A percentile compares a stretch with the other conserved stretches of the same genome.
Conservation (phyloP, 2,329 filamentous ascomycete species). For the Venturia oleaginea region DNA sequence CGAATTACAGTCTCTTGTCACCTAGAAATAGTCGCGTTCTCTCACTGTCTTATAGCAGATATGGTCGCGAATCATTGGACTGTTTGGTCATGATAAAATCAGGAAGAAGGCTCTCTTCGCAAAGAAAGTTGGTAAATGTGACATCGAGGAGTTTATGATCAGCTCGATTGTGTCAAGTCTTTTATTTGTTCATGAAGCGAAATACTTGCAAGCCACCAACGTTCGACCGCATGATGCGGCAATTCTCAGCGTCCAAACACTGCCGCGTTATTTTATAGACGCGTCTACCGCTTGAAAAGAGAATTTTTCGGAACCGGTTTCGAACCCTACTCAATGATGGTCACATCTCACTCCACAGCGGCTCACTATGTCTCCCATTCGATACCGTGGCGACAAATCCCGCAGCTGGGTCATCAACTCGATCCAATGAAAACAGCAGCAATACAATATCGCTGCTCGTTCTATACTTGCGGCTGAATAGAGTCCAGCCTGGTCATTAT, state of each 20-base stretch:
- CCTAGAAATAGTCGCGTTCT: neutral
- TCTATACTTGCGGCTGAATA: neutral
- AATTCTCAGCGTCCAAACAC: neutral
- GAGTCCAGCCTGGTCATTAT: too few species aligned
- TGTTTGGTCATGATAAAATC: neutral
- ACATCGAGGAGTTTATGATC: neutral
- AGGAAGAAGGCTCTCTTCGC: neutral
- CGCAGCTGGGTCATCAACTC: neutral
- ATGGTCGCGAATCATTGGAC: neutral
- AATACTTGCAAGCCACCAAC: neutral
- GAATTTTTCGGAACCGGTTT: neutral
- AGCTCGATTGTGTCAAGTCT: neutral
- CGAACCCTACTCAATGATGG: neutral
- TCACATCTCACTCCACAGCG: neutral
- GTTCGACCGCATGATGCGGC: neutral
- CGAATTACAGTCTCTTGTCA: neutral
- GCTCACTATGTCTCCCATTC: neutral
- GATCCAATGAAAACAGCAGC: neutral
- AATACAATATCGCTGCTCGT: neutral
- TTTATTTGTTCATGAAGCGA: neutral
- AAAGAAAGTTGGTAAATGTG: neutral
- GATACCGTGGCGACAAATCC: neutral
- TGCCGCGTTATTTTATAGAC: neutral
- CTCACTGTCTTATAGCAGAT: neutral
- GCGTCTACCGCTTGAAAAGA: neutral